phyloP scores from a whole-genome alignment of 2,329 filamentous ascomycete genomes.

The Domatiomyces globalis region DNA sequence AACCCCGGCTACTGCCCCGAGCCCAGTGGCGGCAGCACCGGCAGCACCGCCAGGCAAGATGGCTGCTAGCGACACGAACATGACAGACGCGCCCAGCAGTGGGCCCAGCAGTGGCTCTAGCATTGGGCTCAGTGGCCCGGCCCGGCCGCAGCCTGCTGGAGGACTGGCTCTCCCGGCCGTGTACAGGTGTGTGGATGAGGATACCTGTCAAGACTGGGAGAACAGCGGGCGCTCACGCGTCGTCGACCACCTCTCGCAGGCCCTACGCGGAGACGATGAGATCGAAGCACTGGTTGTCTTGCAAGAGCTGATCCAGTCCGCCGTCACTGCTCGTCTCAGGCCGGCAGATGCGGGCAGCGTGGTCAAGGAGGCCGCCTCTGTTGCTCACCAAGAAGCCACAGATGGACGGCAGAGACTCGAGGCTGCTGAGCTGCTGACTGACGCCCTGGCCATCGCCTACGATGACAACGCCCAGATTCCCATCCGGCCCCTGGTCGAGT shows the following conservation, averaged over 20 bases:
- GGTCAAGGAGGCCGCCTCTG: constrained; percentile 42
- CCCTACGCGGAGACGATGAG: constrained; percentile 50
- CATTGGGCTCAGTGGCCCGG: constrained; percentile 4
- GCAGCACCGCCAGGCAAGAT: not conserved
- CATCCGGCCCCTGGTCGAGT: constrained; percentile 42
- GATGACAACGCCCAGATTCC: constrained; percentile 51
- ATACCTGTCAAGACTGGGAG: constrained; percentile 53
- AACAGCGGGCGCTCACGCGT: constrained; percentile 52
- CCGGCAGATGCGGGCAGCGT: constrained; percentile 55
- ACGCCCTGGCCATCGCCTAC: constrained; percentile 59
- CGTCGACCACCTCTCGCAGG: constrained; percentile 47
- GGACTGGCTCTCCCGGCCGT: constrained; percentile 2
- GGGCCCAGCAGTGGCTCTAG: not conserved
- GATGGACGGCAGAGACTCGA: constrained; percentile 24
- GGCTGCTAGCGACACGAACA: not conserved
- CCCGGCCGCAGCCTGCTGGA: constrained; percentile 16
- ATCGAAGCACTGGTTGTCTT: constrained; percentile 58
- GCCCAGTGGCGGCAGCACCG: constrained; percentile 18
- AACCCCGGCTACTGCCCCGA: constrained; percentile 4
- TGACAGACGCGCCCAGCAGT: not conserved
- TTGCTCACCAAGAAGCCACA: constrained; percentile 44
- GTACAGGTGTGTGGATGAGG: constrained; percentile 30
- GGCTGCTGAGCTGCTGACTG: not conserved
- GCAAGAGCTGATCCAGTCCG: constrained; percentile 70
- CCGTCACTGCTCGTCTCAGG: constrained; percentile 53